A percentile compares a stretch with the other conserved stretches of the same genome.
These are phyloP conservation scores for Exophiala mesophila DNA, from an alignment of 2,329 filamentous ascomycete species.

Conservation along the genomic window DNA sequence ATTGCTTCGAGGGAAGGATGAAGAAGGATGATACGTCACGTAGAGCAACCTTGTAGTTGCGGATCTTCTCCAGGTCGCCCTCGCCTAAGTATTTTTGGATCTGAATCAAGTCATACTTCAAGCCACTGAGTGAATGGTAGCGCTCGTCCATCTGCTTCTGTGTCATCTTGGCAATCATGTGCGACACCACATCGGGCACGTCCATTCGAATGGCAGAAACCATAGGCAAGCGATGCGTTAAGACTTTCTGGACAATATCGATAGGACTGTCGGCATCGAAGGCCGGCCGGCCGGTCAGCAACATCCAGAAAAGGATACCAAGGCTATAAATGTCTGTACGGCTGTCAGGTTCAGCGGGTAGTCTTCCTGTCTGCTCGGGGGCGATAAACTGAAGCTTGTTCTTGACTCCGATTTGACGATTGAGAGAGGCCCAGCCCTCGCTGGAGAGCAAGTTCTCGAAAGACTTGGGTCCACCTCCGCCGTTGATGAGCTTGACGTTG, in stretches of 20 bases:
- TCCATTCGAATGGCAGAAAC: slow-evolving; percentile 75
- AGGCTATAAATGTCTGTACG: slow-evolving; percentile 92
- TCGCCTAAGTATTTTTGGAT: slow-evolving; percentile 70
- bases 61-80: slow-evolving; percentile 66
- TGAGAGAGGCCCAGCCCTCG: slow-evolving; percentile 78
- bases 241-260: slow-evolving; percentile 85
- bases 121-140: slow-evolving; percentile 82
- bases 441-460: slow-evolving; percentile 86
- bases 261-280: slow-evolving; percentile 76
- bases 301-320: slow-evolving; percentile 82
- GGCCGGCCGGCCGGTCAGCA: slow-evolving; percentile 72
- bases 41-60: slow-evolving; percentile 70
- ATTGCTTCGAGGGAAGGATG: slow-evolving; percentile 73
- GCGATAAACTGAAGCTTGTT: slow-evolving; percentile 89
- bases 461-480: slow-evolving; percentile 78
- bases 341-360: slow-evolving; percentile 86
- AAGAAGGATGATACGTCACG: slow-evolving; percentile 91
- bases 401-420: slow-evolving; percentile 77
- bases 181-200: slow-evolving; percentile 74
- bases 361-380: slow-evolving; percentile 87
- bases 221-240: slow-evolving; percentile 71
- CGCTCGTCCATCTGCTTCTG: slow-evolving; percentile 81
- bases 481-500: slow-evolving; percentile 72
- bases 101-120: slow-evolving; percentile 72
- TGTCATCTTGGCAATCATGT: slow-evolving; percentile 87